Percentiles rank a stretch among this genome's conserved stretches.
Evolutionary conservation across 306 rosid genomes (phyloP).

Genomic region (Quercus berberidifolia): DNA sequence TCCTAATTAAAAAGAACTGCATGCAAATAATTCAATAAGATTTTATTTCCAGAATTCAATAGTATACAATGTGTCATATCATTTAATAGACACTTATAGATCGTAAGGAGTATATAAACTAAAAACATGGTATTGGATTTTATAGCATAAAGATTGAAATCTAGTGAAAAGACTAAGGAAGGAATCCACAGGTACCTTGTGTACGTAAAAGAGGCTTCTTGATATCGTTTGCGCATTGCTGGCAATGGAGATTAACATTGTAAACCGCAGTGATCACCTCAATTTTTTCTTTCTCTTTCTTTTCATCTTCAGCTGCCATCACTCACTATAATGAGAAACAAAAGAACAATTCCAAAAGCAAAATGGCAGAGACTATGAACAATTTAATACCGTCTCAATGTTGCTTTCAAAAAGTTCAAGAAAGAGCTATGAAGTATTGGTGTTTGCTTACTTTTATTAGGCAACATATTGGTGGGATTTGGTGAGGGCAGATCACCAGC

Average conservation of each 20-base stretch:
- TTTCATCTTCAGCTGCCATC: slow-evolving; percentile 45
- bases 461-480: slow-evolving; percentile 17
- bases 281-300: slow-evolving; percentile 21
- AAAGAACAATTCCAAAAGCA: neutral
- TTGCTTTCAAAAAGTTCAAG: neutral
- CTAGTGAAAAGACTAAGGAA: neutral
- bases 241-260: slow-evolving; percentile 70
- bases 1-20: neutral
- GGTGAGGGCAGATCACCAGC: slow-evolving; percentile 32
- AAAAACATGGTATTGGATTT: neutral
- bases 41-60: too few species aligned
- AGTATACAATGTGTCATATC: too few species aligned
- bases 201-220: slow-evolving; percentile 61
- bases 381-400: neutral
- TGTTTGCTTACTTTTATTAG: slow-evolving; percentile 11
- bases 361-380: neutral
- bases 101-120: too few species aligned
- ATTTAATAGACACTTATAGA: too few species aligned
- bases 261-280: slow-evolving; percentile 62
- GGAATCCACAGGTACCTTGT: slow-evolving; percentile 33
- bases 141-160: neutral
- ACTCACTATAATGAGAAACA: neutral
- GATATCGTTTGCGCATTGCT: slow-evolving; percentile 68
- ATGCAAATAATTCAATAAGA: too few species aligned
- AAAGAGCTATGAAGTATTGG: neutral